Percentiles rank a stretch among this genome's conserved stretches.
Evolutionary conservation across 805 yeast species (phyloP).

Genomic region (Nakazawaea pomicola): DNA sequence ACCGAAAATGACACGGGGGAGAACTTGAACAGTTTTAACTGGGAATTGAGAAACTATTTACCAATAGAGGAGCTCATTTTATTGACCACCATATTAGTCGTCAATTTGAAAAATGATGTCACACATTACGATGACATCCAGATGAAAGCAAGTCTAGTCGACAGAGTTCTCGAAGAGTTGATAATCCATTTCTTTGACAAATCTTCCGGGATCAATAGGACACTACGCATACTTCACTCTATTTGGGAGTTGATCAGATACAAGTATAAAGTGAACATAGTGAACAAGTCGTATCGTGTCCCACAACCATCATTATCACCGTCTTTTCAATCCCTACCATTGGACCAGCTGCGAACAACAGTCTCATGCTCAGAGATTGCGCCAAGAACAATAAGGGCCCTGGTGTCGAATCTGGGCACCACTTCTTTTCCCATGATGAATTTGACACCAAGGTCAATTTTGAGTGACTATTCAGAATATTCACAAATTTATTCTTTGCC

Average conservation of each 20-base stretch:
- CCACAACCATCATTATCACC: slow-evolving; percentile 14
- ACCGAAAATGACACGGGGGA: slow-evolving; percentile 23
- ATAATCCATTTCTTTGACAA: slow-evolving; percentile 20
- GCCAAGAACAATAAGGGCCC: slow-evolving; percentile 17
- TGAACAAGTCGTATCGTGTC: neutral
- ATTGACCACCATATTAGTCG: slow-evolving; percentile 45
- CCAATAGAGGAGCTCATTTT: slow-evolving; percentile 56
- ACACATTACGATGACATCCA: slow-evolving; percentile 23
- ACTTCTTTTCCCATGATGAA: neutral
- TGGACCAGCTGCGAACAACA: slow-evolving; percentile 5
- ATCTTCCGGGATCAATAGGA: slow-evolving; percentile 18
- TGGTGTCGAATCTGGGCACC: neutral
- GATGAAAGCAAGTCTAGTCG: slow-evolving; percentile 25
- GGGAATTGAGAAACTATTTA: slow-evolving; percentile 57
- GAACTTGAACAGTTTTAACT: slow-evolving; percentile 49
- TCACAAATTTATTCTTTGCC: no score
- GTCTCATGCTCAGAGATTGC: slow-evolving; percentile 21
- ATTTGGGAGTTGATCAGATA: slow-evolving; percentile 21
- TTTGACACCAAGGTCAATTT: neutral
- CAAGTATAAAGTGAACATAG: slow-evolving; percentile 15
- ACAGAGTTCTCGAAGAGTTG: slow-evolving; percentile 17
- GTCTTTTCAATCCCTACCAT: neutral
- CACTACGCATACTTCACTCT: slow-evolving; percentile 18
- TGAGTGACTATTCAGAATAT: no score
- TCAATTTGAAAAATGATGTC: slow-evolving; percentile 40